A percentile compares a stretch with the other conserved stretches of the same genome.
Conservation (phyloP, 176 grass and related monocot species). For the maize (Zea mays) region Zm-B73-REFERENCE-NAM-5.0 NC_050103.1:157598501-157599000, state of each 20-base stretch:
- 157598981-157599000: conserved; percentile 57
- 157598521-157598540: no score
- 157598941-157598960: conserved; percentile 27
- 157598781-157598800: conserved; percentile 8
- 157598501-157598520: no score
- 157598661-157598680: no score
- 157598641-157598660: no score
- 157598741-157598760: not conserved
- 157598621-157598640: no score
- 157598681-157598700: not conserved
- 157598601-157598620: no score
- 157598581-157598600: no score
- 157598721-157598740: conserved; percentile 17
- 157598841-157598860: conserved; percentile 14
- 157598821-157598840: conserved; percentile 38
- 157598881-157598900: conserved; percentile 35
- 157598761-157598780: conserved; percentile 11
- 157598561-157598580: no score
- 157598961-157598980: conserved; percentile 19
- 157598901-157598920: not conserved
- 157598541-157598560: no score
- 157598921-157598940: conserved; percentile 25
- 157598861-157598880: conserved; percentile 29
- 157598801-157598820: conserved; percentile 40
- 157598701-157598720: not conserved